Evolutionary conservation across 768 basidiomycete species (phyloP).

Genomic region (Suillus sp.): DNA sequence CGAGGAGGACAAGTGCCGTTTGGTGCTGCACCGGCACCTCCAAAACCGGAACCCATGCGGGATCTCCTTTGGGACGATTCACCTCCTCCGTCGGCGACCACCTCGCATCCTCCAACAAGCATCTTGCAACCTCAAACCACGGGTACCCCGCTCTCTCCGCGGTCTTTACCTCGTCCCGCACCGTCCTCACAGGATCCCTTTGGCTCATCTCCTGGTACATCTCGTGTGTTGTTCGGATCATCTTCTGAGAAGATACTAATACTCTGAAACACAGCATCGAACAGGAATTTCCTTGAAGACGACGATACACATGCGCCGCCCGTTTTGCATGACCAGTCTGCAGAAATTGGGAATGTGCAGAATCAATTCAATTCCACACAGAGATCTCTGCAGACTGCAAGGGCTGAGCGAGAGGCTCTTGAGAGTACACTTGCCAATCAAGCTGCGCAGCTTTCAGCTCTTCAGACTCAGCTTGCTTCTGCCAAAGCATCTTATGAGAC

Average conservation of each 20-base stretch:
- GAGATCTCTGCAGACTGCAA: slow-evolving; percentile 64
- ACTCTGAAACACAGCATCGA: slow-evolving; percentile 19
- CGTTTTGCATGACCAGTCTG: slow-evolving; percentile 70
- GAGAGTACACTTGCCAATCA: slow-evolving; percentile 69
- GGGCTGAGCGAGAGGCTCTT: slow-evolving; percentile 63
- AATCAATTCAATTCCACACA: slow-evolving; percentile 85
- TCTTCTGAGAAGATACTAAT: slow-evolving; percentile 10
- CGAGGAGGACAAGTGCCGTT: slow-evolving; percentile 46
- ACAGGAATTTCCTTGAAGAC: slow-evolving; percentile 73
- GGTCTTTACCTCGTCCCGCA: slow-evolving; percentile 26
- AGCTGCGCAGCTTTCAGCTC: slow-evolving; percentile 70
- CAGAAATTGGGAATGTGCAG: slow-evolving; percentile 84
- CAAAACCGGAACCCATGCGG: slow-evolving; percentile 44
- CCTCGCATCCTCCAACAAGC: slow-evolving; percentile 34
- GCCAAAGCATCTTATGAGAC: slow-evolving; percentile 87
- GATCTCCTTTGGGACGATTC: slow-evolving; percentile 60
- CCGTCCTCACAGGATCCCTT: slow-evolving; percentile 52
- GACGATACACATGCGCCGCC: slow-evolving; percentile 49
- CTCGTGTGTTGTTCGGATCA: slow-evolving; percentile 22
- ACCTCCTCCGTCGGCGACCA: slow-evolving; percentile 42
- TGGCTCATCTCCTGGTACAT: slow-evolving; percentile 33
- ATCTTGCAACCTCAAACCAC: slow-evolving; percentile 40
- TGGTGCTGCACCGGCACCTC: slow-evolving; percentile 38
- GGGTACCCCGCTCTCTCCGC: slow-evolving; percentile 35
- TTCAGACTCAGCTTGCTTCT: slow-evolving; percentile 81